Evolutionary conservation across 2,329 filamentous ascomycete genomes (phyloP), one percentile per base, ranked within the genome.

Genomic region (Emmonsia crescens): DNA sequence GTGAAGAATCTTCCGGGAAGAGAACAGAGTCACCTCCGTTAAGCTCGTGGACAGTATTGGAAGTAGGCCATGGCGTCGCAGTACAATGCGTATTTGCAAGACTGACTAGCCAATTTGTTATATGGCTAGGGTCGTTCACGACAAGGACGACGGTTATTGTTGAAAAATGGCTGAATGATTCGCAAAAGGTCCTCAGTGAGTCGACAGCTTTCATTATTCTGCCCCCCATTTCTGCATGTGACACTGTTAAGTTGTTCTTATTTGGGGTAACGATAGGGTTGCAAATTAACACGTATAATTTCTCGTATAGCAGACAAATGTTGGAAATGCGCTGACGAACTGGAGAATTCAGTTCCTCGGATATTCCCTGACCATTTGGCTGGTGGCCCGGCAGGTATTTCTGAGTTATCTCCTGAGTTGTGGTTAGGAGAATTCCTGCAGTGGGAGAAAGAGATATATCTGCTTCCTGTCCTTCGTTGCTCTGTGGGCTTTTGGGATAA

Each of bases 381-480:
- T 72, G 77, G 59, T 84, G 80, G 0, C 86, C 85, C 0, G 89
- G 89, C 0, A 91, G 77, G 2, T 87, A 79, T 56, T 80, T 83
- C 68, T 96, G 92, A 51, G 86, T 87, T 31, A 88, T 79, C 65
- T 87, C 85, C 64, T 92, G 83, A 5, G 92, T 76, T 0, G 83
- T 89, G 0, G 89, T 89, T 24, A 89, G 69, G 0, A 96, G 72
- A 2, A 96, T 75, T 0, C 89, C 91, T 0, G 82, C 84, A 0
- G 78, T 79, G 0, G 89, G 85, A 0, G 89, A 89, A 5, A 92
- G 68, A 0, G 88, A 82, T 2, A 96, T 73, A 67, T 96, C 91
- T 2, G 89, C 72, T 65, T 75, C 72, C 8, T 51, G 52, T n/a
- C 21, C 38, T 31, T 62, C 27, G 21, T 31, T 33, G 3, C 14